Evolutionary conservation across 202 grass and related monocot species (phyloP).

Genomic region (Tripidium arundinaceum): DNA sequence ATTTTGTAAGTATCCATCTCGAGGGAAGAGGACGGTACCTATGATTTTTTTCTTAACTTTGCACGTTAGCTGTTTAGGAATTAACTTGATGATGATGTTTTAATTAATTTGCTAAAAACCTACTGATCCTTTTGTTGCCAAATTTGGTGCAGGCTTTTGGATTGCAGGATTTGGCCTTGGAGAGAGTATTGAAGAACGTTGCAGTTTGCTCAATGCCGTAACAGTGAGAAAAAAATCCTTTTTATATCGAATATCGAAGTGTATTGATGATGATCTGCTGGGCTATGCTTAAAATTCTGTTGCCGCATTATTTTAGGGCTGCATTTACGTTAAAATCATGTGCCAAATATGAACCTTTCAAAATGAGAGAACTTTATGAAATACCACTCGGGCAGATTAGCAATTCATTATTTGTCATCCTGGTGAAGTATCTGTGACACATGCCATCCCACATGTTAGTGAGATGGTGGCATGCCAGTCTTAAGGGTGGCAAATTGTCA

Average conservation of each 20-base stretch:
- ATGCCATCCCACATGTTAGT: not conserved
- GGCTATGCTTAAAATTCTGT: not conserved
- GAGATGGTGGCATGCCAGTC: not conserved
- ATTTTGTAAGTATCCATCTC: not conserved
- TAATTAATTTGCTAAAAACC: not conserved
- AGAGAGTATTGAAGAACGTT: conserved; percentile 78
- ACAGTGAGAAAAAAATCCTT: conserved; percentile 50
- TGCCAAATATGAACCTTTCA: not conserved
- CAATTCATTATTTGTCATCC: not conserved
- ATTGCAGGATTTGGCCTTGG: conserved; percentile 93
- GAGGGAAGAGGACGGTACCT: not conserved
- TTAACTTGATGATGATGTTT: not conserved
- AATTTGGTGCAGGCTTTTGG: conserved; percentile 64
- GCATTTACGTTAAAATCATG: not conserved
- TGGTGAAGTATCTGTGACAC: not conserved
- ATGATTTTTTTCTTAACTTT: not conserved
- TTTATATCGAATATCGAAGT: not conserved
- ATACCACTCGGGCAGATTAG: not conserved
- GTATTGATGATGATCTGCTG: not conserved
- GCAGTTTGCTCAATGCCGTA: conserved; percentile 68
- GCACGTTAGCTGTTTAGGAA: not conserved
- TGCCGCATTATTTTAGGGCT: not conserved
- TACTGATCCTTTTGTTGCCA: conserved; percentile 5
- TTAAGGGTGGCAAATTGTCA: not conserved
- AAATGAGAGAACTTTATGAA: not conserved